phyloP scores from a whole-genome alignment of 2,329 filamentous ascomycete genomes.

The Beauveria varroae region DNA sequence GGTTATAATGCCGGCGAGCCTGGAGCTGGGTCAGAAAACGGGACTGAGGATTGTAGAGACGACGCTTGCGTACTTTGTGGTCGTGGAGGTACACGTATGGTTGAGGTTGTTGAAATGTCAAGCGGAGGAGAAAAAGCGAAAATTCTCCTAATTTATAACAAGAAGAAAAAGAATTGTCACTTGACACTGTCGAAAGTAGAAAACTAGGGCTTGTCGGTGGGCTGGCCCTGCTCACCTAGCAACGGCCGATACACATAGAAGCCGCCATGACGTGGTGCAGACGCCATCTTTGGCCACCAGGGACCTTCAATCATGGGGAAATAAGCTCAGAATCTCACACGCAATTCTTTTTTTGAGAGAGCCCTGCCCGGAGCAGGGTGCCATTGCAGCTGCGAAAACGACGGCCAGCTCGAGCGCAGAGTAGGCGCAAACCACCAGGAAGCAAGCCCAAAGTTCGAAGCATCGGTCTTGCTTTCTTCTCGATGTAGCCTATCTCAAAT shows the following conservation, averaged over 20 bases:
- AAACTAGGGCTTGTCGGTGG: no score
- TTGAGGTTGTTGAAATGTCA: no score
- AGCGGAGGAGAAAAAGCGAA: no score
- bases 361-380: background rate
- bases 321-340: background rate
- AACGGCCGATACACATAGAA: background rate
- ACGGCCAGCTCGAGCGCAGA: background rate
- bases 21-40: no score
- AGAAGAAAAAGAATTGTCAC: no score
- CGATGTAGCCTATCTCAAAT: background rate
- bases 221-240: background rate
- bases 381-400: background rate
- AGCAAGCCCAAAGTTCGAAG: background rate
- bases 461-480: background rate
- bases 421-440: conserved; percentile 6
- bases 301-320: background rate
- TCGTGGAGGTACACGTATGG: no score
- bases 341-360: no score
- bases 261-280: background rate
- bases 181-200: no score
- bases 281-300: background rate
- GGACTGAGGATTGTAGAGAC: no score
- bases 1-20: no score
- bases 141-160: no score
- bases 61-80: no score